Evolutionary conservation across 805 yeast species (phyloP).

Genomic region (Spathaspora passalidarum): DNA sequence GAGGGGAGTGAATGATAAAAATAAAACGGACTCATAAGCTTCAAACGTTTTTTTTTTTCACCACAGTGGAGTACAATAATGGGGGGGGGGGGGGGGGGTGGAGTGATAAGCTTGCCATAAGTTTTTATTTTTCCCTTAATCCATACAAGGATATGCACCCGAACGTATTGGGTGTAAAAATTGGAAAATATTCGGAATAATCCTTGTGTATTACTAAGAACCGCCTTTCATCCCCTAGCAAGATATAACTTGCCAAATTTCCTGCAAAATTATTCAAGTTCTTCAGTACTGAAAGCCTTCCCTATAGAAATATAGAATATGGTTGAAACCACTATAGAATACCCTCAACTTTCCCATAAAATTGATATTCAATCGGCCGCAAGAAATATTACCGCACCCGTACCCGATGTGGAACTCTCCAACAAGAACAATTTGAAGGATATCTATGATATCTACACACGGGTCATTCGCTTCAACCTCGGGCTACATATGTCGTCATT

Average conservation of each 20-base stretch:
- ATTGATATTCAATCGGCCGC: not conserved
- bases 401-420: not conserved
- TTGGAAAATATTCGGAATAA: no score
- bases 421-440: not conserved
- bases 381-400: not conserved
- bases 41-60: not conserved
- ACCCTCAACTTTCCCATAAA: not conserved
- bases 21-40: no score
- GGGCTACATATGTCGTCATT: constrained; percentile 1
- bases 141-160: not conserved
- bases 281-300: not conserved
- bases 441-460: constrained; percentile 1
- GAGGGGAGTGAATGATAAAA: no score
- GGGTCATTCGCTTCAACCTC: not conserved
- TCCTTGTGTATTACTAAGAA: no score
- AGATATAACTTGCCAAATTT: no score
- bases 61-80: no score
- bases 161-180: not conserved
- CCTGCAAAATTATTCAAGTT: no score
- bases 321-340: not conserved
- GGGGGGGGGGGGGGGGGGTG: no score
- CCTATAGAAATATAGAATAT: not conserved
- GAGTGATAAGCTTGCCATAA: no score
- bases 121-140: not conserved
- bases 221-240: no score